Percentiles rank a stretch among this genome's conserved stretches.
These are phyloP conservation scores for Obelidium mucronatum DNA, from an alignment of 192 early-diverging fungal genomes.

Conservation along the genomic window DNA sequence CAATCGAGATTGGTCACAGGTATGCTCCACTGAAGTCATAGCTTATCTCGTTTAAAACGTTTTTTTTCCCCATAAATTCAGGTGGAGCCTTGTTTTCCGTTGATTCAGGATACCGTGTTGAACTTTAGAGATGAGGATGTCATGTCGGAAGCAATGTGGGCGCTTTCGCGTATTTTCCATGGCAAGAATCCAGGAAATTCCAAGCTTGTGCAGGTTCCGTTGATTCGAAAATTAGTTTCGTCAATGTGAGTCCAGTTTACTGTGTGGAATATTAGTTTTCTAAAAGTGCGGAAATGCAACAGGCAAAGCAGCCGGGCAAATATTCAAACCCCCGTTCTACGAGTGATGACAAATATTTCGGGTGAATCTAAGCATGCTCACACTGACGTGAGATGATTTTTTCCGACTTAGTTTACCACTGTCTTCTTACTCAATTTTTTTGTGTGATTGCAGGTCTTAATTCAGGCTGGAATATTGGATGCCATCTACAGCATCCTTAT, in stretches of 20 bases:
- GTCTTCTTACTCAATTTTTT: too few species aligned
- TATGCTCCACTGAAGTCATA: too few species aligned
- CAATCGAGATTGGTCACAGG: conserved; percentile 38
- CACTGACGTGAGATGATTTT: conserved; percentile 35
- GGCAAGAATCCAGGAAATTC: conserved; percentile 9
- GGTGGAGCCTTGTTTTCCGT: conserved; percentile 25
- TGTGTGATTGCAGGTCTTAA: conserved; percentile 33
- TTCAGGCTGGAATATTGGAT: conserved; percentile 19
- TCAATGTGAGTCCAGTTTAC: background rate
- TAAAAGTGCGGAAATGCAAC: too few species aligned
- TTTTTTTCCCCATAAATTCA: too few species aligned
- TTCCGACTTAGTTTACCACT: too few species aligned
- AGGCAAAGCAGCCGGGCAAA: background rate
- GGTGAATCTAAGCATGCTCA: conserved; percentile 22
- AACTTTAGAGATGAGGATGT: conserved; percentile 33
- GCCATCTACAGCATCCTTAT: conserved; percentile 18
- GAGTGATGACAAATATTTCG: conserved; percentile 43
- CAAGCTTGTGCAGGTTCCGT: background rate
- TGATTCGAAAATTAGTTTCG: conserved; percentile 10
- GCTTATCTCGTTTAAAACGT: too few species aligned
- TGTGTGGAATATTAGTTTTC: too few species aligned
- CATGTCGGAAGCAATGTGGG: conserved; percentile 43
- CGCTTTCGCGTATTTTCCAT: conserved; percentile 40
- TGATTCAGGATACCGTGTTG: conserved; percentile 27
- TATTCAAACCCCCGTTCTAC: conserved; percentile 34